A percentile compares a stretch with the other conserved stretches of the same genome.
These are phyloP conservation scores for Nothophoma quercina DNA, from an alignment of 2,329 filamentous ascomycete genomes.

Conservation along the genomic window DNA sequence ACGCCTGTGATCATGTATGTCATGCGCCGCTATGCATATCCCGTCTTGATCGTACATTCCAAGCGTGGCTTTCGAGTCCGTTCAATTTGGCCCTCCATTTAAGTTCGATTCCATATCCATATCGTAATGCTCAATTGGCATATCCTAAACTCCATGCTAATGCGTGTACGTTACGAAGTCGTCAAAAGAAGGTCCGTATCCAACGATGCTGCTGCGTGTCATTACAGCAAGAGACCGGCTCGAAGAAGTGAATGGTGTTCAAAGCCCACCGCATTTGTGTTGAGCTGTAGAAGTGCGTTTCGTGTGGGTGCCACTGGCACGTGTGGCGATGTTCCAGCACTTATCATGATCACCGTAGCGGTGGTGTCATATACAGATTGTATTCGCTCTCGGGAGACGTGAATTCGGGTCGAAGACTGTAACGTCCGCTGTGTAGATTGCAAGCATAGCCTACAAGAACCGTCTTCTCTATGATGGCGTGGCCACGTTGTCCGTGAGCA, in stretches of 20 bases:
- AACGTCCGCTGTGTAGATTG: constrained; percentile 58
- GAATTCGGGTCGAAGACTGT: constrained; percentile 21
- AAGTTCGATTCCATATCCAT: constrained; percentile 20
- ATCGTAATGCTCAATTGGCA: constrained; percentile 17
- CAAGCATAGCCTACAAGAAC: constrained; percentile 87
- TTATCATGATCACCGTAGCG: constrained; percentile 18
- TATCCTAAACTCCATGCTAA: constrained; percentile 37
- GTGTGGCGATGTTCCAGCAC: constrained; percentile 7
- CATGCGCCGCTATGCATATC: constrained; percentile 24
- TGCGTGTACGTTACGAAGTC: constrained; percentile 23
- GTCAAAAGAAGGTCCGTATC: constrained; percentile 14
- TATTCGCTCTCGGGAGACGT: constrained; percentile 42
- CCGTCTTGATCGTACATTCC: constrained; percentile 37
- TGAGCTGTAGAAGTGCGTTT: neutral
- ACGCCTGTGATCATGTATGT: constrained; percentile 23
- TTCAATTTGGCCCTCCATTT: constrained; percentile 17
- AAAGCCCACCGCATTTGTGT: neutral
- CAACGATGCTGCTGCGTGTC: constrained; percentile 21
- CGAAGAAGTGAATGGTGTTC: constrained; percentile 28
- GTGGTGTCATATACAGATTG: constrained; percentile 27
- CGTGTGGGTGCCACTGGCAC: constrained; percentile 1
- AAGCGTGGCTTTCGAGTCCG: constrained; percentile 16
- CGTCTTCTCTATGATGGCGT: constrained; percentile 74
- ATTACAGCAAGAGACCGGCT: constrained; percentile 31
- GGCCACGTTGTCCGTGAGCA: constrained; percentile 75